These are phyloP conservation scores for Diaporthe amygdali DNA, from an alignment of 2,329 filamentous ascomycete genomes.

Conservation along the genomic window DNA sequence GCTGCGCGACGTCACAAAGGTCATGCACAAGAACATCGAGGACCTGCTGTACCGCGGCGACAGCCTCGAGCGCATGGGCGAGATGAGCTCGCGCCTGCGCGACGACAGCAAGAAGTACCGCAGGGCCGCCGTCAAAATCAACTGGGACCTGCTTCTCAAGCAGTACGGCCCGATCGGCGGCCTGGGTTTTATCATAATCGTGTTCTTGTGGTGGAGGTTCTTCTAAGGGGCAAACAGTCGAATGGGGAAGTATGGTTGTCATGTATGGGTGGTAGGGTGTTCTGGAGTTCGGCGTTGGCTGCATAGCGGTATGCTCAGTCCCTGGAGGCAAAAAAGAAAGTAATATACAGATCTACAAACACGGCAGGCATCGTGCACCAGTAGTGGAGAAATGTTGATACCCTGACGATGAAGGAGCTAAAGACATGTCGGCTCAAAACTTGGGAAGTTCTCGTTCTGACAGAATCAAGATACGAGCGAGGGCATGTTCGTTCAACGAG, in stretches of 20 bases:
- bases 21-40: slow-evolving; percentile 99
- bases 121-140: slow-evolving; percentile 90
- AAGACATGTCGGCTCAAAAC: neutral
- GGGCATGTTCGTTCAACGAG: neutral
- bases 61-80: slow-evolving; percentile 94
- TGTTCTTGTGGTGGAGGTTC: slow-evolving; percentile 93
- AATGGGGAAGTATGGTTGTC: neutral
- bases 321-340: neutral
- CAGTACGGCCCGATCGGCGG: slow-evolving; percentile 93
- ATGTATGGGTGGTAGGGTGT: neutral
- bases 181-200: slow-evolving; percentile 78
- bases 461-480: too few relatives aligned
- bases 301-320: slow-evolving; percentile 22
- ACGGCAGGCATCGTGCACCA: neutral
- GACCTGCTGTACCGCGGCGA: slow-evolving; percentile 95
- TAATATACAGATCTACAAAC: neutral
- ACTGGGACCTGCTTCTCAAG: slow-evolving; percentile 96
- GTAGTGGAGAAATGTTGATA: neutral
- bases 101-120: slow-evolving; percentile 96
- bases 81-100: slow-evolving; percentile 83
- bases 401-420: neutral
- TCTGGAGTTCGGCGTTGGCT: slow-evolving; percentile 20
- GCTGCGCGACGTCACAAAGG: slow-evolving; percentile 95
- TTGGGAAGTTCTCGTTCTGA: neutral
- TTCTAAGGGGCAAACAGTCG: slow-evolving; percentile 59